Evolutionary conservation across 345 rosid species (phyloP).

Genomic region (Raphanus raphanistrum): DNA sequence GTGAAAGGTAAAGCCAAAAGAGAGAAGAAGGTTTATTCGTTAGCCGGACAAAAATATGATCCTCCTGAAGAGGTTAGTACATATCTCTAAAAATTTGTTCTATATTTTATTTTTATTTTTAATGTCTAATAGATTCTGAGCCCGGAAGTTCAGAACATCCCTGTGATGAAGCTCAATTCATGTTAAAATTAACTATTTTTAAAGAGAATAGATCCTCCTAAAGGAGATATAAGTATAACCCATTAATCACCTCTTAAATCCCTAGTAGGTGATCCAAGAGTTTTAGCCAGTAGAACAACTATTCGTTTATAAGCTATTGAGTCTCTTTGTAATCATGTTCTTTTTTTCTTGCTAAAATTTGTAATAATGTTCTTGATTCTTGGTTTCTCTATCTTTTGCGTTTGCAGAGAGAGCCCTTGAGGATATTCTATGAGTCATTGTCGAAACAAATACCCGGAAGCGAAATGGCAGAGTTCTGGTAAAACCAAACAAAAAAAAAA

Average conservation of each 20-base stretch:
- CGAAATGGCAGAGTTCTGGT: slow-evolving; percentile 99
- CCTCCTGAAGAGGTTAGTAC: slow-evolving; percentile 80
- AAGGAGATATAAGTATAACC: too few species aligned
- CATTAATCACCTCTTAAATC: too few species aligned
- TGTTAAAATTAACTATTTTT: too few species aligned
- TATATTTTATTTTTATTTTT: too few species aligned
- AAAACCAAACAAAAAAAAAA: slow-evolving; percentile 9
- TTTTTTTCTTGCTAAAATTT: neutral
- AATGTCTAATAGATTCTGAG: too few species aligned
- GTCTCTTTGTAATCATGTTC: slow-evolving; percentile 7
- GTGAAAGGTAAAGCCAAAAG: slow-evolving; percentile 70
- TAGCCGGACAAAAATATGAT: slow-evolving; percentile 84
- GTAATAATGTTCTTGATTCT: neutral
- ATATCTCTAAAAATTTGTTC: neutral
- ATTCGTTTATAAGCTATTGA: neutral
- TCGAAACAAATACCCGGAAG: slow-evolving; percentile 79
- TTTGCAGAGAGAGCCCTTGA: slow-evolving; percentile 87
- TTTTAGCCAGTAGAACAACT: too few species aligned
- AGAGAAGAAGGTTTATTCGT: slow-evolving; percentile 86
- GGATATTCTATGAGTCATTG: slow-evolving; percentile 90
- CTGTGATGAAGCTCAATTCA: too few species aligned
- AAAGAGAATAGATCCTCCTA: too few species aligned
- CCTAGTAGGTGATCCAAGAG: too few species aligned
- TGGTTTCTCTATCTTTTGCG: neutral
- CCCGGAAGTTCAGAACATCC: too few species aligned